Base-by-base conservation (phyloP, 2,329 filamentous ascomycete species). In the Neoarthrinium moseri region DNA sequence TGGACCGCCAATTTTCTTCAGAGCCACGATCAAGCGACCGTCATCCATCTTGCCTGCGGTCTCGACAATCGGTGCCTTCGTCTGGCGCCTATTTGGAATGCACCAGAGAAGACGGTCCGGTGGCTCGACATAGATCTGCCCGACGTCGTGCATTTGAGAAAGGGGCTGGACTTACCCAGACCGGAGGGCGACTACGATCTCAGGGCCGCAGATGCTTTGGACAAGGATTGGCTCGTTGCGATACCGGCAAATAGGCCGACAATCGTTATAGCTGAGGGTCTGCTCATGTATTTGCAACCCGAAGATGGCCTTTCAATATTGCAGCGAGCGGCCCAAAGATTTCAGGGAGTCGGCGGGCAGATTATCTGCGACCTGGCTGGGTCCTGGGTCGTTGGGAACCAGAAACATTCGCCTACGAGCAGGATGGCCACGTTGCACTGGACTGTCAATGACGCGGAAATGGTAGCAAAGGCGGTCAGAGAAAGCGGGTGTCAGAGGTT, bases 51-150 rank as follows among this genome's bases (percentile, higher is more conserved):
- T 5, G 56, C 51, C 0, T 58, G 56, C 39, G 57, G 55, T 3
- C 41, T 60, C 15, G 57, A 60, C 46, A 45, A 50, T n/a, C 49
- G 57, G 12, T 35, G 37, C 5, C 39, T 56, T 46, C 37, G 52
- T 20, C 4, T 57, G 37, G 38, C 41, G n/a, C 35, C 30, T 18
- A 20, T 35, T 5, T 35, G 33, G 33, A 29, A 30, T 12, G 29
- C 26, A 10, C 26, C 39, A 26, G 45, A 30, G 2, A 21, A 26
- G 6, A 18, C n/a, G 6, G 48, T 56, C 4, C 41, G 53, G 2
- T 62, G 59, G 60, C 48, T 62, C 43, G 60, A 62, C 29, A 50
- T 58, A 12, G 60, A 63, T 33, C 36, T 55, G 29, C 56, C 55
- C 10, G 58, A 57, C 5, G 58, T 62, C 5, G 42, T 59, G 7